These are phyloP conservation scores for Cladophialophora chaetospira DNA, from an alignment of 2,329 filamentous ascomycete genomes.

Conservation along the genomic window DNA sequence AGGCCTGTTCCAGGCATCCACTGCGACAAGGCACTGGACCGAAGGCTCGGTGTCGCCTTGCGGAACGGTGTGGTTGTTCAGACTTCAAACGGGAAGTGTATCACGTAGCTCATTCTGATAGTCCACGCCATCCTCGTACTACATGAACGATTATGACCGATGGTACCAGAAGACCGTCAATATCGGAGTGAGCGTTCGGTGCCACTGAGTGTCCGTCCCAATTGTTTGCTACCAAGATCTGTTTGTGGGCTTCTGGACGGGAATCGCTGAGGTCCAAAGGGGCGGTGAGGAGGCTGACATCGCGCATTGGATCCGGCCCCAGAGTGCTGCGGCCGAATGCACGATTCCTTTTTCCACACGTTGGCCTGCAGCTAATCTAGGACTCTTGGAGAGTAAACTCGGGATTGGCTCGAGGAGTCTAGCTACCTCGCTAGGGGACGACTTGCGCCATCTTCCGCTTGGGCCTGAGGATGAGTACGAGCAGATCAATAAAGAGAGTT, in stretches of 20 bases:
- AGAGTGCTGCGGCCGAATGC: conserved; percentile 1
- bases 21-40: conserved; percentile 12
- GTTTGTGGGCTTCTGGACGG: not conserved
- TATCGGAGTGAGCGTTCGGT: not conserved
- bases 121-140: too few species aligned
- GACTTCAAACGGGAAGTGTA: not conserved
- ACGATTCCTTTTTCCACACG: conserved; percentile 20
- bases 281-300: conserved; percentile 28
- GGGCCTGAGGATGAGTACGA: not conserved
- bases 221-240: not conserved
- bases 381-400: not conserved
- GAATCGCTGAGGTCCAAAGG: conserved; percentile 22
- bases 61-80: conserved; percentile 8
- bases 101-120: not conserved
- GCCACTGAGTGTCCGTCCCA: not conserved
- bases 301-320: not conserved
- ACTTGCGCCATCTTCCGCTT: conserved; percentile 12
- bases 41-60: conserved; percentile 24
- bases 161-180: not conserved
- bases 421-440: conserved; percentile 6
- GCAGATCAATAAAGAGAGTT: not conserved
- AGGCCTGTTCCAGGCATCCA: conserved; percentile 4
- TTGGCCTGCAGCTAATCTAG: conserved; percentile 13
- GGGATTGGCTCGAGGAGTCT: conserved; percentile 2
- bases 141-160: too few species aligned